phyloP scores from a whole-genome alignment of 208 protist genomes.

The Leishmania turanica region DNA sequence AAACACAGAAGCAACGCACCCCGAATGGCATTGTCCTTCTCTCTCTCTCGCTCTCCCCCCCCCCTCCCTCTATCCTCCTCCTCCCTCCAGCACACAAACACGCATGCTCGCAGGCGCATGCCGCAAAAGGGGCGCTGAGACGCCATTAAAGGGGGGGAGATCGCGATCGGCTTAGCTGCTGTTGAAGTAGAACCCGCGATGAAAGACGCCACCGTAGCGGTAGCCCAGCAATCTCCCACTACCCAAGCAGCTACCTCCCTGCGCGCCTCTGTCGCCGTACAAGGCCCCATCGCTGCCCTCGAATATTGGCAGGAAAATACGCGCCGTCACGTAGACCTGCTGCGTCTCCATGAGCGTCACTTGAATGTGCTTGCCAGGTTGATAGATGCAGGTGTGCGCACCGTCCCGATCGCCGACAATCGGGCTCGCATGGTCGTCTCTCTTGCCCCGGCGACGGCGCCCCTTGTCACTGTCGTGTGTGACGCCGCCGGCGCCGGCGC shows the following conservation, averaged over 20 bases:
- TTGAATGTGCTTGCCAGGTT: conserved; percentile 50
- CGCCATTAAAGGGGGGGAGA: not conserved
- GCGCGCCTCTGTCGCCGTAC: conserved; percentile 26
- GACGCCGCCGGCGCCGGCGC: not conserved
- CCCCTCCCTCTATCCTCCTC: too few relatives aligned
- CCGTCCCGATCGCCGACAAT: conserved; percentile 39
- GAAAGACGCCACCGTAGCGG: conserved; percentile 72
- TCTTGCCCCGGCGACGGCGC: not conserved
- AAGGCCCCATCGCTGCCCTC: conserved; percentile 28
- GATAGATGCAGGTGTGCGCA: conserved; percentile 65
- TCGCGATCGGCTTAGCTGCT: not conserved
- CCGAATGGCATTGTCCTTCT: not conserved
- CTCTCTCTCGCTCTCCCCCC: too few relatives aligned
- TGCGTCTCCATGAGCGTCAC: conserved; percentile 65
- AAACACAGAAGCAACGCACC: not conserved
- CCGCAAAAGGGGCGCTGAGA: not conserved
- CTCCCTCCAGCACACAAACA: not conserved
- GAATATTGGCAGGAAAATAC: conserved; percentile 72
- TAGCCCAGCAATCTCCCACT: conserved; percentile 58
- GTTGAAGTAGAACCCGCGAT: conserved; percentile 61
- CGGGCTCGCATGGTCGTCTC: conserved; percentile 5
- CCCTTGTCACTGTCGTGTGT: not conserved
- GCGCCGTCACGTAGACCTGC: conserved; percentile 70
- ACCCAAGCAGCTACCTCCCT: conserved; percentile 40
- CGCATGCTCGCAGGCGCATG: not conserved